Base-by-base conservation (phyloP, 352 stramenopile genomes). In the Globisporangium recalcitrans region DNA sequence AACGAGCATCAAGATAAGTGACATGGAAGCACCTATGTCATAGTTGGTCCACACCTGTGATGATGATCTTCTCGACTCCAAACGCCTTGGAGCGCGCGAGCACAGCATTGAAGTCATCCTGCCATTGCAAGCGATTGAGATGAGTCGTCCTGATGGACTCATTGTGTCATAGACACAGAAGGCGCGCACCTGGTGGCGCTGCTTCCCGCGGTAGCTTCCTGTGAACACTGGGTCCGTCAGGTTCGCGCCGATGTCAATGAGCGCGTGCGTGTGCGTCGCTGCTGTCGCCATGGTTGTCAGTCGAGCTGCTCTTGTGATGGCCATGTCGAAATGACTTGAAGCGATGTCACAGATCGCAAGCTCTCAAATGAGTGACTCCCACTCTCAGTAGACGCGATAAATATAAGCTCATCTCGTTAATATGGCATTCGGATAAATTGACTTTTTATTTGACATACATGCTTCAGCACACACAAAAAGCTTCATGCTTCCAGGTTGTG, bases 181-280 rank as follows among this genome's bases (percentile, higher is more conserved):
- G n/a, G n/a, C n/a, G n/a, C n/a, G n/a, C n/a, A 95, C 75, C 62
- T 93, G 71, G 64, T 98, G 96, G 54, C 87, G 87, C 60, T 86
- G 65, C 71, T 97, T 89, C 64, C 92, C 87, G 27, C 88, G 78
- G 68, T 98, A 99, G 14, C 73, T 74, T 0, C 96, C 95, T 29
- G 77, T 73, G 67, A 96, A 99, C 62, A 97, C 87, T 16, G 85
- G 73, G 65, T 99, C 95, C 32, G 96, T 80, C 19, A 98, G 72
- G 72, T 99, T 99, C 51, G 91, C 91, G 61, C 95, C 96, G 71
- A 98, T 98, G 72, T 98, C 93, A 49, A 98, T 89, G 71, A 97
- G 71, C 61, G 31, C 16, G 32, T 27, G 22, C 47, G 26, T 46
- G 27, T 7, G 14, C 51, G 51, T 29, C 29, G 29, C 21, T 19